Evolutionary conservation across 2,329 filamentous ascomycete species (phyloP), one percentile per base, ranked within the genome.

Genomic region (Bretziella fagacearum): DNA sequence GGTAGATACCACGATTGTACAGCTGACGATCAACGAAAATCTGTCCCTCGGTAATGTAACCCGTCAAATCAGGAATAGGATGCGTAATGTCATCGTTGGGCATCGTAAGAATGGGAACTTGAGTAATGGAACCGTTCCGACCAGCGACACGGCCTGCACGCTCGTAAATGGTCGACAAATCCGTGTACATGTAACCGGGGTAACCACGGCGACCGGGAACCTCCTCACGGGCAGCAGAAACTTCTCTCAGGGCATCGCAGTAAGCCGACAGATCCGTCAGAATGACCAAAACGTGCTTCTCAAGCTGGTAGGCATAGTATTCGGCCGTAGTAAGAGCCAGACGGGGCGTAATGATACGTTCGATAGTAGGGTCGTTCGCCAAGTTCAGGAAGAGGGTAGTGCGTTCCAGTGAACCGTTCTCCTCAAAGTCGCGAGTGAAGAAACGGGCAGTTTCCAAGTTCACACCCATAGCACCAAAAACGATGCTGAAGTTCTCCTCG

Each of bases 131-230:
- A 52, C 93, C 91, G 59, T 96, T 95, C 57, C 93, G 84, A 57
- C 93, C 93, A 59, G 85, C 73, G 44, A 98, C 91, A 82, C 91
- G 91, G 60, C 91, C 91, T 56, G 91, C 91, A 69, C 91, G 87
- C 69, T 98, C 91, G 73, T 98, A 98, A 59, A 98, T 95, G 60
- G 91, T 98, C 51, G 91, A 95, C 79, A 98, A 83, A 77, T 98
- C 93, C 56, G 91, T 98, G 73, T 98, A 98, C 91, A 98, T 98
- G 75, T 98, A 98, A 84, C 91, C 91, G 46, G 91, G 91, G 71
- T 91, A 98, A 75, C 91, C 91, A 79, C 91, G 89, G 65, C 91
- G 89, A 73, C 91, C 91, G 33, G 91, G 91, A 36, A 98, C 91
- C 79, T 98, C 91, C 74, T 98, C 91, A 69, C 91, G 79, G 46